A percentile compares a stretch with the other conserved stretches of the same genome.
These are phyloP conservation scores for Fusarium napiforme DNA, from an alignment of 2,329 filamentous ascomycete species.

Conservation along the genomic window DNA sequence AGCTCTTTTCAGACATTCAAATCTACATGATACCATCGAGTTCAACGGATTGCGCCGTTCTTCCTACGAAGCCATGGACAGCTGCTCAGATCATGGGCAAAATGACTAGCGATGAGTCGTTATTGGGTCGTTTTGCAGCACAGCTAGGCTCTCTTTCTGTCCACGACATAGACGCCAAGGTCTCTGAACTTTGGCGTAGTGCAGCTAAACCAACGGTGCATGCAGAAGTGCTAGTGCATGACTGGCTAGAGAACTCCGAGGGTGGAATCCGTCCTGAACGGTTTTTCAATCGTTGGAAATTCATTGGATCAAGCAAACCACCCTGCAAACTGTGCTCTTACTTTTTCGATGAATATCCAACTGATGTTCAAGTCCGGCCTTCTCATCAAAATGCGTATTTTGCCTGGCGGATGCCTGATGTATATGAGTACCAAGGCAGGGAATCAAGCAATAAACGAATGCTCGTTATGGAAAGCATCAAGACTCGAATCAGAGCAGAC, in stretches of 20 bases:
- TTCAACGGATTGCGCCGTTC: neutral
- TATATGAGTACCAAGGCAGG: neutral
- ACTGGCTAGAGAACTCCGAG: neutral
- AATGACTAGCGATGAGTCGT: neutral
- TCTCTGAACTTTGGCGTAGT: neutral
- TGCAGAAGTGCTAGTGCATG: neutral
- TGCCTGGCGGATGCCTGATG: neutral
- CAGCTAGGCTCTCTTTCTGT: neutral
- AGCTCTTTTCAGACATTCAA: neutral
- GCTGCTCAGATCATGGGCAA: neutral
- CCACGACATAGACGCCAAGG: neutral
- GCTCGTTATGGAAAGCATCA: neutral
- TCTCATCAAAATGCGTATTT: neutral
- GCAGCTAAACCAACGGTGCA: neutral
- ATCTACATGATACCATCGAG: neutral
- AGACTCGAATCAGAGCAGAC: neutral
- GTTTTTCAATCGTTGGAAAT: slow-evolving; percentile 5
- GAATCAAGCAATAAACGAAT: neutral
- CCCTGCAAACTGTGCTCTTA: slow-evolving; percentile 1
- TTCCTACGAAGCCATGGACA: neutral
- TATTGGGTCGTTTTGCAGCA: neutral
- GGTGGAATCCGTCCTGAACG: slow-evolving; percentile 1
- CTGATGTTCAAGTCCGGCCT: neutral
- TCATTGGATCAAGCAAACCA: slow-evolving; percentile 5
- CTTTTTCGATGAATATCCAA: neutral